phyloP scores from a whole-genome alignment of 140 eudicot genomes.

The Oenanthe javanica region DNA sequence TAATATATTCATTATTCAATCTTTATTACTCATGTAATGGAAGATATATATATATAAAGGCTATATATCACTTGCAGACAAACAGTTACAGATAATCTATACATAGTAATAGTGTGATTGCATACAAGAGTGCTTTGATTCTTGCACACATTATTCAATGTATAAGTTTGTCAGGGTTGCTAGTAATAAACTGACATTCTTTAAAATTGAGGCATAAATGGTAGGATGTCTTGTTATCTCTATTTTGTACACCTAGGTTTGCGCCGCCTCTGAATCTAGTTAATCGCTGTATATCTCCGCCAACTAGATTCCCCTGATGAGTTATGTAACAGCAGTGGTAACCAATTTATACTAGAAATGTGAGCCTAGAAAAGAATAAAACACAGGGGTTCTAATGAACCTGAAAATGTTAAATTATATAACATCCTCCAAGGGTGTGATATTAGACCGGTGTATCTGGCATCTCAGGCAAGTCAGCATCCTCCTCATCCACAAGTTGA shows the following conservation, averaged over 20 bases:
- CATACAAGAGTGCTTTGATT: not conserved
- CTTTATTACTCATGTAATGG: not conserved
- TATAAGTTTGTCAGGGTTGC: not conserved
- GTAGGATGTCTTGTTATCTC: not conserved
- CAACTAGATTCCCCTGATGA: not conserved
- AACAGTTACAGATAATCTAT: not conserved
- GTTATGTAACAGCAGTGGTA: not conserved
- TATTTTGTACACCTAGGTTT: not conserved
- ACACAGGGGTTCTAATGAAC: not conserved
- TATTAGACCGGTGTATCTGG: conserved; percentile 9
- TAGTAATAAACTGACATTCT: not conserved
- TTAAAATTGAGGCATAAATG: not conserved
- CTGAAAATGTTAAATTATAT: not conserved
- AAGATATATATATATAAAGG: not conserved
- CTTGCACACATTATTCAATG: not conserved
- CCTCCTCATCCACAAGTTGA: conserved; percentile 6
- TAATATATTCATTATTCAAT: not conserved
- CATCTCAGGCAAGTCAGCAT: conserved; percentile 1
- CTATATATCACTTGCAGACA: not conserved
- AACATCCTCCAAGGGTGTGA: not conserved
- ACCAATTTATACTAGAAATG: not conserved
- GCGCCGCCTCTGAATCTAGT: not conserved
- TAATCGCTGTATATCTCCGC: not conserved
- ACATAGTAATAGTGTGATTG: not conserved
- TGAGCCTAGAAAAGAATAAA: not conserved